A percentile compares a stretch with the other conserved stretches of the same genome.
phyloP scores from a whole-genome alignment of 148 eudicot genomes.

The Amaranthus hypochondriacus region DNA sequence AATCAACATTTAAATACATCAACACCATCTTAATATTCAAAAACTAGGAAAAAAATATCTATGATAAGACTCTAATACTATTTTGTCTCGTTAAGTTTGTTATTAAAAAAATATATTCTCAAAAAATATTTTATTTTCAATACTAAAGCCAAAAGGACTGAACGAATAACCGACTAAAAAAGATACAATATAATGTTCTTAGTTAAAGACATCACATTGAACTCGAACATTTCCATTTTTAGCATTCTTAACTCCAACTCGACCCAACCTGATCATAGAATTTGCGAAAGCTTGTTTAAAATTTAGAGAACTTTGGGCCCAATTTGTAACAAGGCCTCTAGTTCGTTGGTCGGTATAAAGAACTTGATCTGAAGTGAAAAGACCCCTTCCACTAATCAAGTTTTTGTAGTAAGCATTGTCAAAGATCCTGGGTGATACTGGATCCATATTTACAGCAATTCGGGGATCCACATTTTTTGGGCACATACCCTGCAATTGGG shows the following conservation, averaged over 20 bases:
- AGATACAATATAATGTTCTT: background rate
- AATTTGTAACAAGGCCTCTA: constrained; percentile 33
- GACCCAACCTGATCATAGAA: constrained; percentile 37
- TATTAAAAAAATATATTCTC: too few relatives aligned
- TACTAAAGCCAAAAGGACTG: too few relatives aligned
- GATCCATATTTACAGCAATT: constrained; percentile 74
- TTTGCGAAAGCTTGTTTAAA: constrained; percentile 24
- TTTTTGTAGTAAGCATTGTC: constrained; percentile 62
- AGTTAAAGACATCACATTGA: constrained; percentile 35
- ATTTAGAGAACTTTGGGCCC: constrained; percentile 19
- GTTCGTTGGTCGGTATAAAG: constrained; percentile 62
- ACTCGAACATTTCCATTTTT: constrained; percentile 31
- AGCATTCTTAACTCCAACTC: constrained; percentile 33
- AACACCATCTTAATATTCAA: too few relatives aligned
- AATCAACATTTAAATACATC: too few relatives aligned
- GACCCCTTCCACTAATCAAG: constrained; percentile 58
- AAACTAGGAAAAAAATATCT: too few relatives aligned
- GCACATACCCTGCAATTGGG: constrained; percentile 50
- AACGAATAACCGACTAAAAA: background rate
- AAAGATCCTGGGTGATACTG: constrained; percentile 50
- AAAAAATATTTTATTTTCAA: too few relatives aligned
- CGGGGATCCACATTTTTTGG: constrained; percentile 64
- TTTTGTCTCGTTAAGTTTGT: too few relatives aligned
- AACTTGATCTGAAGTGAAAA: constrained; percentile 70
- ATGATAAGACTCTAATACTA: too few relatives aligned